Percentiles rank a stretch among this genome's conserved stretches.
Evolutionary conservation across 164 flowering plant genomes (phyloP).

Genomic region (Tinospora cordifolia): DNA sequence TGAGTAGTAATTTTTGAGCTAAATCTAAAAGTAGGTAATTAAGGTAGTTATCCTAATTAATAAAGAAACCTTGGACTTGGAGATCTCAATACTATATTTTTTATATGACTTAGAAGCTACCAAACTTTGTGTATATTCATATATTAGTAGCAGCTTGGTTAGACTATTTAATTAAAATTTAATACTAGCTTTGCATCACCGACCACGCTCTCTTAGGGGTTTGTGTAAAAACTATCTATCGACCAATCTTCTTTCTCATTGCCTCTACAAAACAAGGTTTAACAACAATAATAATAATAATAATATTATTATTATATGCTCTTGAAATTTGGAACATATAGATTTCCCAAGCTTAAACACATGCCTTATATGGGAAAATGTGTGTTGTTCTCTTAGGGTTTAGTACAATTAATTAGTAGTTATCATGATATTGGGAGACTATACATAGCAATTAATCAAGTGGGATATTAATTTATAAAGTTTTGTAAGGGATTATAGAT

Average conservation of each 20-base stretch:
- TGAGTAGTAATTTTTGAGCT: slow-evolving; percentile 22
- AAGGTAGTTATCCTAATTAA: slow-evolving; percentile 18
- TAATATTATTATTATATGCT: too few species aligned
- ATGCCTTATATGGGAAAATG: slow-evolving; percentile 63
- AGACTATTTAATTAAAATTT: too few species aligned
- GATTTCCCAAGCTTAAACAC: slow-evolving; percentile 40
- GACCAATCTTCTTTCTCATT: neutral
- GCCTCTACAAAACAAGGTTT: slow-evolving; percentile 24
- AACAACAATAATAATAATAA: slow-evolving; percentile 7
- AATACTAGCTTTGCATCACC: neutral
- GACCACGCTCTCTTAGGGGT: neutral
- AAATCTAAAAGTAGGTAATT: slow-evolving; percentile 24
- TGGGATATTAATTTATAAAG: slow-evolving; percentile 19
- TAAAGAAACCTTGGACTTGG: too few species aligned
- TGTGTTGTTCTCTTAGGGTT: slow-evolving; percentile 26
- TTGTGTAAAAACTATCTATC: neutral
- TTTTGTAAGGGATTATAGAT: slow-evolving; percentile 8
- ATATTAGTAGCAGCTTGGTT: too few species aligned
- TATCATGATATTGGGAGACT: slow-evolving; percentile 26
- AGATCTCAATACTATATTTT: neutral
- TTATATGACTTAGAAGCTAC: neutral
- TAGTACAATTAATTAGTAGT: slow-evolving; percentile 8
- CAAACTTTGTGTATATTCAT: neutral
- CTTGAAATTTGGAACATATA: slow-evolving; percentile 11
- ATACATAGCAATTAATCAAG: slow-evolving; percentile 26